Conservation (phyloP, 2,329 filamentous ascomycete genomes). For the Colletotrichum sojae region DNA sequence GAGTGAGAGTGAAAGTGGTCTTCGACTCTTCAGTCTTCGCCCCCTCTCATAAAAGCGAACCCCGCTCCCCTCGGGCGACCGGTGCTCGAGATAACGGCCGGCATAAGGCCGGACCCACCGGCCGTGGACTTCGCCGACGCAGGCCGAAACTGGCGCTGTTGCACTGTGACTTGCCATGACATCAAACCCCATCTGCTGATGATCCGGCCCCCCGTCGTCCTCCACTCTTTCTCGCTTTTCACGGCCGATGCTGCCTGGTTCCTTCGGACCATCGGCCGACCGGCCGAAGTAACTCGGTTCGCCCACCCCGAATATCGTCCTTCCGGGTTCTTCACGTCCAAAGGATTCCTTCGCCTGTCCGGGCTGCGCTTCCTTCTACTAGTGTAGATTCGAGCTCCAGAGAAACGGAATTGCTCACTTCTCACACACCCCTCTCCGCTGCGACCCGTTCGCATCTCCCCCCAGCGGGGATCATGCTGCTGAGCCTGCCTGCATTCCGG, state of each 20-base stretch:
- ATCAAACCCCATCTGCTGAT: constrained; percentile 33
- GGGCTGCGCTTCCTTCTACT: too few relatives aligned
- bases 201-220: constrained; percentile 25
- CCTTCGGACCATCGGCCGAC: constrained; percentile 25
- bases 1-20: not conserved
- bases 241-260: constrained; percentile 31
- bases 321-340: constrained; percentile 29
- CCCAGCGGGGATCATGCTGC: constrained; percentile 27
- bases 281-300: constrained; percentile 25
- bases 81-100: constrained; percentile 34
- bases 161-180: constrained; percentile 34
- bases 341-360: constrained; percentile 27
- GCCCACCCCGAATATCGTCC: constrained; percentile 23
- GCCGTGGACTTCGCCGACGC: constrained; percentile 36
- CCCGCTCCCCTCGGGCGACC: constrained; percentile 34
- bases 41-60: not conserved
- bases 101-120: constrained; percentile 39
- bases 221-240: constrained; percentile 33
- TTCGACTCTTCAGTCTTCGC: not conserved
- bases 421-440: constrained; percentile 5
- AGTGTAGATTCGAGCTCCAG: too few relatives aligned
- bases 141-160: constrained; percentile 35
- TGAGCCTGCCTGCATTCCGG: constrained; percentile 25
- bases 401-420: not conserved
- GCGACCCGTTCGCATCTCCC: constrained; percentile 31